Base-by-base conservation (phyloP, 345 rosid species). In the Firmiana major region DNA sequence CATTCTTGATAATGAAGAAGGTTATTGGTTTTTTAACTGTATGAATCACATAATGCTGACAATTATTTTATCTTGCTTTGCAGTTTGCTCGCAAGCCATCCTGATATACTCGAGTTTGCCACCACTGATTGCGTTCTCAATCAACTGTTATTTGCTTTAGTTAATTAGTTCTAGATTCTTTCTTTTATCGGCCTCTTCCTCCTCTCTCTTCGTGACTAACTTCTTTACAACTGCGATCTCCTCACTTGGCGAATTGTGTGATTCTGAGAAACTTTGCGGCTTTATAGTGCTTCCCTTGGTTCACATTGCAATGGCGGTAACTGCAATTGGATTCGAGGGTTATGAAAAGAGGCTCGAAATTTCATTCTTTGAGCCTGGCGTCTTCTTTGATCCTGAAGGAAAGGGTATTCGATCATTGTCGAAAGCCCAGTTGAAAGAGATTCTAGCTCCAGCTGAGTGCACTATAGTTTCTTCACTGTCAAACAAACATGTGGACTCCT, bases 291-390 rank as follows among this genome's bases (percentile, higher is more conserved):
- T 53, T 53, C 69, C 51, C 40, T 54, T 58, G 43, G 77, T 19
- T 76, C 55, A 63, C 9, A 83, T 85, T 80, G 82, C 92, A 49
- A 71, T 82, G 85, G 77, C 88, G 0, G 82, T 82, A 63, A 91
- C 97, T 83, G 86, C 92, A 48, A 91, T 90, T 79, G 98, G 98
- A 71, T 93, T 93, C 63, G 97, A 93, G 84, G 98, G 98, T 12
- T 93, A 73, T 71, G 98, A 93, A 75, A 93, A 93, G 88, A 82
- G 98, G 88, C 91, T 93, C 2, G 97, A 93, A 69, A 73, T 93
- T 49, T 69, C 90, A 3, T 93, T 93, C 74, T 83, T 74, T 46
- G 86, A 87, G 85, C 87, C 89, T 24, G 84, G 89, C 59, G 53
- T 85, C 74, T 88, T 87, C 84, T 75, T 70, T 82, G 92, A 93